Percentiles rank a stretch among this genome's conserved stretches.
Conservation (phyloP, 495 filamentous ascomycete genomes). For the Tuber calosporum region DNA sequence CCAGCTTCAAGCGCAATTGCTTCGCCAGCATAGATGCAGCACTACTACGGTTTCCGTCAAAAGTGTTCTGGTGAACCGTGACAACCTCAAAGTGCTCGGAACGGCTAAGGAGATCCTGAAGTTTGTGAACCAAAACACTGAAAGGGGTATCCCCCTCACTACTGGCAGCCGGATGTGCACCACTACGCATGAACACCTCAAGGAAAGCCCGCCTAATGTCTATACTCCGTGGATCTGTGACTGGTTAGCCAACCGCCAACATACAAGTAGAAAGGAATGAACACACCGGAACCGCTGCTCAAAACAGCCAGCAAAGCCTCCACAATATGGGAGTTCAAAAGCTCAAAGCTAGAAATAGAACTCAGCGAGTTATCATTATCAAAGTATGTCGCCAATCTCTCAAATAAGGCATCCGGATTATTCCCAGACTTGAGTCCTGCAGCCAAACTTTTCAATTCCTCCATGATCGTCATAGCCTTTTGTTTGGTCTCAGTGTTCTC, state of each 20-base stretch:
- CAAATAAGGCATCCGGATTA: conserved; percentile 50
- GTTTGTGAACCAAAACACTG: conserved; percentile 82
- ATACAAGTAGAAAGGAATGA: conserved; percentile 3
- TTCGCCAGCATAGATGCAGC: conserved; percentile 94
- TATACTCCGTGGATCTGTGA: conserved; percentile 32
- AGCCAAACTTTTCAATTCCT: conserved; percentile 63
- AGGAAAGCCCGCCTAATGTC: conserved; percentile 70
- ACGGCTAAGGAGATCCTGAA: conserved; percentile 90
- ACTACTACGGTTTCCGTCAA: conserved; percentile 86
- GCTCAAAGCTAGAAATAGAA: conserved; percentile 93
- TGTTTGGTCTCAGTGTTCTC: conserved; percentile 62
- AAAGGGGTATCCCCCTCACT: conserved; percentile 61
- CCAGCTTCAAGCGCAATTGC: conserved; percentile 80
- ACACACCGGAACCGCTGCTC: conserved; percentile 50
- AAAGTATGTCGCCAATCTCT: conserved; percentile 75
- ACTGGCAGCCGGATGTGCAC: conserved; percentile 14
- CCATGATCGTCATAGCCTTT: conserved; percentile 68
- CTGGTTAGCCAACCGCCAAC: conserved; percentile 9
- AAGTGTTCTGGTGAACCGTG: conserved; percentile 86
- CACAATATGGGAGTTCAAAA: conserved; percentile 84
- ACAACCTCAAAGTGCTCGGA: conserved; percentile 97
- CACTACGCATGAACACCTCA: conserved; percentile 78
- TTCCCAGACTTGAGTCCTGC: conserved; percentile 34
- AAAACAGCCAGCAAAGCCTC: conserved; percentile 75
- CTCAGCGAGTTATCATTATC: conserved; percentile 73